These are phyloP conservation scores for Backusella tarrabulga DNA, from an alignment of 192 early-diverging fungal species.

Conservation along the genomic window DNA sequence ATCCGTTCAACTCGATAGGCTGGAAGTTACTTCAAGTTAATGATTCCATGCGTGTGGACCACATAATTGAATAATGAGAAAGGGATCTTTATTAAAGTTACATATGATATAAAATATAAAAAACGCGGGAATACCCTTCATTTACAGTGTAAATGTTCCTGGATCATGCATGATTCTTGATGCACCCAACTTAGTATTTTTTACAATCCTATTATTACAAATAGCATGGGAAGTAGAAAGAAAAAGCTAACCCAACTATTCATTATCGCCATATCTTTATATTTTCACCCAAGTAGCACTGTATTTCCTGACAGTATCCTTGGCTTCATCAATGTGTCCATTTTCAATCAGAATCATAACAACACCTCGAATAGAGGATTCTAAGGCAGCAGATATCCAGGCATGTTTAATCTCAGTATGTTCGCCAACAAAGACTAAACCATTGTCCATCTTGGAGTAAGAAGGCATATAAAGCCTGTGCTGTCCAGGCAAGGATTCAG, in stretches of 20 bases:
- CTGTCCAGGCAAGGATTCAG: constrained; percentile 11
- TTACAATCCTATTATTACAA: background rate
- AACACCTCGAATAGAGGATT: constrained; percentile 29
- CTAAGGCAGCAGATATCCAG: constrained; percentile 29
- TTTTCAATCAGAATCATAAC: constrained; percentile 20
- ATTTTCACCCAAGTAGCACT: constrained; percentile 24
- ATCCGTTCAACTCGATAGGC: background rate
- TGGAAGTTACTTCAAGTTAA: background rate
- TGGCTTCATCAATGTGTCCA: constrained; percentile 27
- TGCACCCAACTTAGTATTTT: background rate
- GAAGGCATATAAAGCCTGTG: constrained; percentile 1
- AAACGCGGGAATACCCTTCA: too few relatives aligned
- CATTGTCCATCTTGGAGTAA: constrained; percentile 11
- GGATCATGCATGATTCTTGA: too few relatives aligned
- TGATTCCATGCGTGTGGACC: background rate
- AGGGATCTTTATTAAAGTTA: too few relatives aligned
- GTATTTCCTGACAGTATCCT: constrained; percentile 7
- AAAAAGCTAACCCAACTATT: too few relatives aligned
- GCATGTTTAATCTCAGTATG: constrained; percentile 31
- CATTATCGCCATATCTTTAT: background rate
- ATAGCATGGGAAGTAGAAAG: background rate
- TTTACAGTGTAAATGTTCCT: too few relatives aligned
- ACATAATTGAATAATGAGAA: too few relatives aligned
- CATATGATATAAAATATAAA: too few relatives aligned
- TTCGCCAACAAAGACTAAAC: constrained; percentile 33